Conservation (phyloP, 176 grass and related monocot species). For the Juncus effusus region DNA sequence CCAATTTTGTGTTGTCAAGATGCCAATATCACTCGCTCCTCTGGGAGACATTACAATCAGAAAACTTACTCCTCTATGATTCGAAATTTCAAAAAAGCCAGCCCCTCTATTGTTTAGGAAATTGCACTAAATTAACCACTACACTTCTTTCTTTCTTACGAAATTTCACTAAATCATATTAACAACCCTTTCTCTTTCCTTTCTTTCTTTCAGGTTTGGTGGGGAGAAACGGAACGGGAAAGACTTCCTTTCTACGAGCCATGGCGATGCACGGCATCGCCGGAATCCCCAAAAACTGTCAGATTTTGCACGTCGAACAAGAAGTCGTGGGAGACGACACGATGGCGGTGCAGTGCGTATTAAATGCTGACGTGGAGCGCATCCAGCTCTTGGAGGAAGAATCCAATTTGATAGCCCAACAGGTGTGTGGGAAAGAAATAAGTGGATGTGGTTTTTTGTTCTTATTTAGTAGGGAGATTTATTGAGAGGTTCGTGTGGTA, state of each 20-base stretch:
- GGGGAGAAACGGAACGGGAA: constrained; percentile 94
- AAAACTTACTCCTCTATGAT: too few species aligned
- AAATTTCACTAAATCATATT: too few species aligned
- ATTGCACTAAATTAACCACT: neutral
- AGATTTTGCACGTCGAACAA: constrained; percentile 98
- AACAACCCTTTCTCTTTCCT: too few species aligned
- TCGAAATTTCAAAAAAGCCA: neutral
- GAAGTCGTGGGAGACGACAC: constrained; percentile 80
- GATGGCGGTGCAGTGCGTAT: constrained; percentile 80
- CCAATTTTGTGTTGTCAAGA: constrained; percentile 29
- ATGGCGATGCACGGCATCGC: constrained; percentile 92
- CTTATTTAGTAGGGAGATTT: neutral
- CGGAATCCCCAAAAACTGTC: constrained; percentile 96
- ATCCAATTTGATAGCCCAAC: constrained; percentile 52
- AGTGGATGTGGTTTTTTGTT: neutral
- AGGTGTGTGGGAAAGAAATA: constrained; percentile 37
- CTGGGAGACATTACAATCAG: constrained; percentile 82
- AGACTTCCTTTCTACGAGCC: constrained; percentile 91
- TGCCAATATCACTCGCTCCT: constrained; percentile 64
- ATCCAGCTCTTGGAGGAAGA: constrained; percentile 81
- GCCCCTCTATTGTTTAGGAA: neutral
- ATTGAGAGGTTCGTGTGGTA: neutral
- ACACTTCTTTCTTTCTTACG: neutral
- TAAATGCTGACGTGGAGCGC: constrained; percentile 79
- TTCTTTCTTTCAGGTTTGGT: constrained; percentile 67